A percentile compares a stretch with the other conserved stretches of the same genome.
These are phyloP conservation scores for Xylariaceae sp. DNA, from an alignment of 2,329 filamentous ascomycete species.

Conservation along the genomic window DNA sequence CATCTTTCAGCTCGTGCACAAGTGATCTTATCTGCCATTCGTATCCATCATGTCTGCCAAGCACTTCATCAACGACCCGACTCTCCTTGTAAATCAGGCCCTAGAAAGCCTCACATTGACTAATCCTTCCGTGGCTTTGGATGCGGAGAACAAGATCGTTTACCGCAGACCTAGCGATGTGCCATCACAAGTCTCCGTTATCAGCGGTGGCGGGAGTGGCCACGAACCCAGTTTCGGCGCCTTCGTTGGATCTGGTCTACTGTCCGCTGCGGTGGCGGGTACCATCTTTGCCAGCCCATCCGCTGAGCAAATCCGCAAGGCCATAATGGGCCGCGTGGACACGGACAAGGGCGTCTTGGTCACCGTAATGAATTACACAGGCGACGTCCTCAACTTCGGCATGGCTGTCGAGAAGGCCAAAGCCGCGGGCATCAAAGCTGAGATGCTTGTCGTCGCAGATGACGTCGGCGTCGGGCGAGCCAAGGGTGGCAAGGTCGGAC, in stretches of 20 bases:
- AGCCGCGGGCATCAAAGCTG: conserved; percentile 69
- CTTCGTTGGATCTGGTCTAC: conserved; percentile 77
- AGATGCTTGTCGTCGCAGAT: conserved; percentile 90
- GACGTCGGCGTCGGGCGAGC: conserved; percentile 83
- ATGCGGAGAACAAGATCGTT: conserved; percentile 76
- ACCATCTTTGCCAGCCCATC: conserved; percentile 82
- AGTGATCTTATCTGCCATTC: not conserved
- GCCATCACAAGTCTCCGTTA: conserved; percentile 66
- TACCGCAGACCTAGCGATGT: conserved; percentile 59
- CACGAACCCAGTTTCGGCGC: conserved; percentile 86
- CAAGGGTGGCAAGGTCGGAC: conserved; percentile 85
- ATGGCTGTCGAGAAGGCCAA: conserved; percentile 91
- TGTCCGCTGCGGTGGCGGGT: conserved; percentile 78
- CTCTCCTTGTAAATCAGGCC: conserved; percentile 71
- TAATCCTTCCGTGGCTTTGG: conserved; percentile 79
- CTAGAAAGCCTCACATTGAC: conserved; percentile 74
- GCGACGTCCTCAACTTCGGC: conserved; percentile 86
- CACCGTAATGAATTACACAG: conserved; percentile 95
- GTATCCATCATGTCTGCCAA: conserved; percentile 52
- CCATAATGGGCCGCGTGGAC: conserved; percentile 69
- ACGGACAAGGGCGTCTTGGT: conserved; percentile 72
- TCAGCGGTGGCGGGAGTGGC: conserved; percentile 85
- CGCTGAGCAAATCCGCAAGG: conserved; percentile 76
- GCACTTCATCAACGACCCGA: conserved; percentile 86
- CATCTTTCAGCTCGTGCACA: too few relatives aligned